Evolutionary conservation across 495 filamentous ascomycete species (phyloP).

Genomic region (Trypethelium eluteriae): DNA sequence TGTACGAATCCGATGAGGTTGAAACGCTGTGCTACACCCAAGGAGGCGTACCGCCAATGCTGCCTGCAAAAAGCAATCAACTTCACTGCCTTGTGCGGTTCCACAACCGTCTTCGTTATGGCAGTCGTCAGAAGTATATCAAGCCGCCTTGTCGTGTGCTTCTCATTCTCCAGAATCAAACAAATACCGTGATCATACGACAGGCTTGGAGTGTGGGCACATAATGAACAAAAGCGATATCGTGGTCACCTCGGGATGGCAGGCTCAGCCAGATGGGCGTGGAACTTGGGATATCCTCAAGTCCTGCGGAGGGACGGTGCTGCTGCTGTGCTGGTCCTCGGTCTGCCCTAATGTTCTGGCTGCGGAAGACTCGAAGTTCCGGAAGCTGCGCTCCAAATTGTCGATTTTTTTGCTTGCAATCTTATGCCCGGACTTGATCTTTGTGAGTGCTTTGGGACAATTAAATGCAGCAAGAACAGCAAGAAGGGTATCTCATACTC

Average conservation of each 20-base stretch:
- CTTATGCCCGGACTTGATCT: conserved; percentile 36
- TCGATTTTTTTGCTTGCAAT: conserved; percentile 28
- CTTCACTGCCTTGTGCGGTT: too few species aligned
- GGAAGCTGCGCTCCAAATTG: conserved; percentile 26
- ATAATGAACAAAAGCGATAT: not conserved
- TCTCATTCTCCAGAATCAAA: not conserved
- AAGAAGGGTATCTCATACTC: conserved; percentile 17
- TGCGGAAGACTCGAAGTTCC: conserved; percentile 6
- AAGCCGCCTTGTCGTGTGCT: too few species aligned
- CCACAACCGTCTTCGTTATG: too few species aligned
- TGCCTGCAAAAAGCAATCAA: too few species aligned
- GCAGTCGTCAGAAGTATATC: too few species aligned
- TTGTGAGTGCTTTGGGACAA: conserved; percentile 33
- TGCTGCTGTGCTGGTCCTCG: conserved; percentile 22
- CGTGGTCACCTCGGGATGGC: conserved; percentile 13
- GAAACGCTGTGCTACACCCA: too few species aligned
- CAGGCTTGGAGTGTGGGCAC: not conserved
- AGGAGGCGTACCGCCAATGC: too few species aligned
- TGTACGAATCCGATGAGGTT: too few species aligned
- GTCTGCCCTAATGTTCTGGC: conserved; percentile 22
- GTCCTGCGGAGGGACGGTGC: conserved; percentile 18
- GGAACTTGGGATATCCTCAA: conserved; percentile 19
- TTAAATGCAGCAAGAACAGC: conserved; percentile 33
- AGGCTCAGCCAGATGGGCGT: conserved; percentile 13
- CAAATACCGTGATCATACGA: not conserved